phyloP scores from a whole-genome alignment of 208 protist species.

The Porcisia hertigi region DNA sequence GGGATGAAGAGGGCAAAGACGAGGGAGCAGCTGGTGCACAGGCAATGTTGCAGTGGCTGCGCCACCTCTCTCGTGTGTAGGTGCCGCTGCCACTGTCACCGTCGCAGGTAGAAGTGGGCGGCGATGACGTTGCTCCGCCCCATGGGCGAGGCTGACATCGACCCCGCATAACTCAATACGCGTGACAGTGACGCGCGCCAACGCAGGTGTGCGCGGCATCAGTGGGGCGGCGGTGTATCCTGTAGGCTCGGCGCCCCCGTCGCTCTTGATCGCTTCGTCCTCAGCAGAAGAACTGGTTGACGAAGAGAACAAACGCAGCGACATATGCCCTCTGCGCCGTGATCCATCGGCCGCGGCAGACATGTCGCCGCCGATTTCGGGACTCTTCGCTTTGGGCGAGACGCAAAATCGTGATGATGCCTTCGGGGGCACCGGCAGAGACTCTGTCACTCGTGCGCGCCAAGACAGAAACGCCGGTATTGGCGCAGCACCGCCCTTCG shows the following conservation, averaged over 20 bases:
- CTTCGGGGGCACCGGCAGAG: slow-evolving; percentile 3
- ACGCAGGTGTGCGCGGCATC: slow-evolving; percentile 4
- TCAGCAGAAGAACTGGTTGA: background rate
- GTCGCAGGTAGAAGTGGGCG: slow-evolving; percentile 13
- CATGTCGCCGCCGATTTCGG: background rate
- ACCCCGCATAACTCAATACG: slow-evolving; percentile 26
- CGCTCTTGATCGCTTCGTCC: background rate
- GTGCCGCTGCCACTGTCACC: slow-evolving; percentile 11
- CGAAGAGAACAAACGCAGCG: background rate
- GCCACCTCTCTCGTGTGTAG: background rate
- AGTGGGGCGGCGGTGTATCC: background rate
- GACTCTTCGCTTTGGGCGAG: background rate
- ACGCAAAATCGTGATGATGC: background rate
- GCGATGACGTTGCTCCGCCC: slow-evolving; percentile 16
- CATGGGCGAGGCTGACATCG: slow-evolving; percentile 22
- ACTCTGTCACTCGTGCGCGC: slow-evolving; percentile 17
- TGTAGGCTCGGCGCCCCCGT: background rate
- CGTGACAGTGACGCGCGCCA: slow-evolving; percentile 18
- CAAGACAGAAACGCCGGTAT: slow-evolving; percentile 11
- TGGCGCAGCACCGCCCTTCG: background rate
- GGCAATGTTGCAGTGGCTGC: background rate
- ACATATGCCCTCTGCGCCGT: background rate
- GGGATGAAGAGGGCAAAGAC: background rate
- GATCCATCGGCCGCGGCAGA: background rate
- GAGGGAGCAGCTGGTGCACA: slow-evolving; percentile 1